A percentile compares a stretch with the other conserved stretches of the same genome.
Evolutionary conservation across 176 grass and related monocot genomes (phyloP).

Genomic region (sorghum (Sorghum bicolor)): DNA sequence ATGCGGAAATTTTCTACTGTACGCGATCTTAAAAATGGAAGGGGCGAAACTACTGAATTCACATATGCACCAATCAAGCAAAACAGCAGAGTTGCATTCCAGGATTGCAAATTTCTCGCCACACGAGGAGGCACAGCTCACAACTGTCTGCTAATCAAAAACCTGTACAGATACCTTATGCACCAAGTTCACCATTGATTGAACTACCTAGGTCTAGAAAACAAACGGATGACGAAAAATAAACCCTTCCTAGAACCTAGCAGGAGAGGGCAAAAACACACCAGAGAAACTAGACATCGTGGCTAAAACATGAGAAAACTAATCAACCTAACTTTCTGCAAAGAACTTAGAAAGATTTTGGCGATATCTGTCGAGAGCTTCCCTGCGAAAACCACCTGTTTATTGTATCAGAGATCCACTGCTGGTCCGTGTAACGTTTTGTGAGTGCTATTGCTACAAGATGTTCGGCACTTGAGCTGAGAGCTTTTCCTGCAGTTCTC

Average conservation of each 20-base stretch:
- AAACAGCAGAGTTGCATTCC: background rate
- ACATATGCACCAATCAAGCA: background rate
- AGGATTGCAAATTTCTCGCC: background rate
- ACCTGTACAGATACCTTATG: constrained; percentile 26
- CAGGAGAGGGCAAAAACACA: background rate
- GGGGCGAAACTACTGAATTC: background rate
- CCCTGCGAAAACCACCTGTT: constrained; percentile 34
- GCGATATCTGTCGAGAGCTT: constrained; percentile 39
- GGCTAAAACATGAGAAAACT: background rate
- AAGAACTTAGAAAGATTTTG: constrained; percentile 52
- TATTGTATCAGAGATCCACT: constrained; percentile 29
- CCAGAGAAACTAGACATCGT: background rate
- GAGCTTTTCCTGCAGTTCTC: constrained; percentile 73
- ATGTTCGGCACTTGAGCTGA: constrained; percentile 69
- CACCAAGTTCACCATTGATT: background rate
- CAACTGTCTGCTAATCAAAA: background rate
- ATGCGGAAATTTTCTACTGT: no score
- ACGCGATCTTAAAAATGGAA: background rate
- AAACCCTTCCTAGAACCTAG: constrained; percentile 7
- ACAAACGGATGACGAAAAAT: background rate
- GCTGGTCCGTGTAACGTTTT: constrained; percentile 34
- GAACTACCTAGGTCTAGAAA: constrained; percentile 33
- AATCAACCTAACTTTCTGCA: constrained; percentile 13
- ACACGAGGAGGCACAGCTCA: background rate
- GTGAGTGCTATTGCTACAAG: constrained; percentile 55